phyloP scores from a whole-genome alignment of 148 eudicot species.

The Gaultheria prostrata region DNA sequence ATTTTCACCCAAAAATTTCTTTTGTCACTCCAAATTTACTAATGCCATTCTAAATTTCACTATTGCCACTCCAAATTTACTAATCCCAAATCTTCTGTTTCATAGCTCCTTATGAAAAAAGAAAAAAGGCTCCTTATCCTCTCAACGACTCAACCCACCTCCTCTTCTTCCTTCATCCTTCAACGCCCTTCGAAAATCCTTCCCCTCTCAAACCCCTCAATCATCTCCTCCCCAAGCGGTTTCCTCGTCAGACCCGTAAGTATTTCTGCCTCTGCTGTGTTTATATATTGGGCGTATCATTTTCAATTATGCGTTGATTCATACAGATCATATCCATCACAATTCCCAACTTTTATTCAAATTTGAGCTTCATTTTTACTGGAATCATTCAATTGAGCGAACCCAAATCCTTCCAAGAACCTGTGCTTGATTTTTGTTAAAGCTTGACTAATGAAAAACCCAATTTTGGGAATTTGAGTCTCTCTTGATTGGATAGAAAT shows the following conservation, averaged over 20 bases:
- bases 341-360: neutral
- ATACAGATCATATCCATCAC: neutral
- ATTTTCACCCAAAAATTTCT: too few relatives aligned
- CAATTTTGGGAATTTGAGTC: constrained; percentile 64
- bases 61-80: too few relatives aligned
- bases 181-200: constrained; percentile 34
- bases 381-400: too few relatives aligned
- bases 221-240: constrained; percentile 33
- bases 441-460: constrained; percentile 51
- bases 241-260: constrained; percentile 62
- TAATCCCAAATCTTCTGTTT: constrained; percentile 23
- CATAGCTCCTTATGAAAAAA: too few relatives aligned
- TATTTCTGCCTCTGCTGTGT: neutral
- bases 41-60: too few relatives aligned
- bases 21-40: too few relatives aligned
- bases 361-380: neutral
- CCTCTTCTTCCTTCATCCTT: constrained; percentile 40
- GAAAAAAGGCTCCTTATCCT: constrained; percentile 2
- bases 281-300: neutral
- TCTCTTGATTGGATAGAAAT: too few relatives aligned
- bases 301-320: neutral
- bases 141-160: constrained; percentile 24
- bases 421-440: constrained; percentile 40
- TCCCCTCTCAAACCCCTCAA: constrained; percentile 27
- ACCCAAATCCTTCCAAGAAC: neutral